Base-by-base conservation (phyloP, 176 grass and related monocot species). In the Triticum dicoccoides region DNA sequence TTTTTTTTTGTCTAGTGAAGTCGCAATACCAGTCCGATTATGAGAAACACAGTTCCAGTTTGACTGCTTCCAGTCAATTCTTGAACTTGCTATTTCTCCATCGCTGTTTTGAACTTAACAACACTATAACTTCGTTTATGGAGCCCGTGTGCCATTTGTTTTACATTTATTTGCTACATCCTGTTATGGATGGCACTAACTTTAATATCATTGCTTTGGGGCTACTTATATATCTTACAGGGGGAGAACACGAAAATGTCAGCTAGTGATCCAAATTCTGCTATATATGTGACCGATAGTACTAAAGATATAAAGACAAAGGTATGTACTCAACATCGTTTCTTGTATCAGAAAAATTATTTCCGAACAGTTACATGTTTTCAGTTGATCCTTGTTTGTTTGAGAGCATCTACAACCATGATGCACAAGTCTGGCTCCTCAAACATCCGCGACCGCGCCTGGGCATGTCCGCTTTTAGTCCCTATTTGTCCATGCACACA, bases 241-340 rank as follows among this genome's bases (percentile, higher is more conserved):
- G 97, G 94, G 11, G 97, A 99, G 88, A 94, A 95, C 27, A 95
- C 90, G 8, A 99, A 98, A 85, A 99, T 99, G 97, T 99, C 97
- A 27, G 97, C 97, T 30, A 99, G 97, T 87, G 97, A 99, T 73
- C 65, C 94, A 44, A 96, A 96, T 88, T 99, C 97, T 39, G 97
- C 97, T 41, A 99, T 99, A 78, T 99, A 99, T 67, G 97, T 99
- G 65, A 99, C 97, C 37, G 92, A 99, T 91, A 93, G 79, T 74
- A 23, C 76, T 66, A 94, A 99, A 91, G 87, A 96, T 62, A 99
- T 99, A 87, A 96, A 89, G 37, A 94, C 68, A 56, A 99, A 99
- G 97, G 97, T 94, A 15, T 86, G 82, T 54, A 76, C 56, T 65
- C 24, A 63, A 77, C 37, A 47, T 85, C 42, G 0, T 70, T 85